Conservation (phyloP, 2,329 filamentous ascomycete species). For the Metarhizium brunneum region DNA sequence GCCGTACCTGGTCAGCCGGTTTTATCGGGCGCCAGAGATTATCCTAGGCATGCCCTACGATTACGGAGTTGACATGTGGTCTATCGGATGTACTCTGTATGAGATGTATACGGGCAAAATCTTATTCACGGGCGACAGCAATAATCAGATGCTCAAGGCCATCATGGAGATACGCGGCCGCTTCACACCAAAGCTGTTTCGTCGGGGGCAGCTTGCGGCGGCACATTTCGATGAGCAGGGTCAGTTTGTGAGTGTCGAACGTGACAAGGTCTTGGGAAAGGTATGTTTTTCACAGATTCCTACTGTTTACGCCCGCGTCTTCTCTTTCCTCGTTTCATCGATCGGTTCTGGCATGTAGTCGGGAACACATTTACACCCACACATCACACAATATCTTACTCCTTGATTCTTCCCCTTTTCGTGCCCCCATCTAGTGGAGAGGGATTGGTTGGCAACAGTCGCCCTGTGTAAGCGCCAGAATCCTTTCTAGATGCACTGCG, state of each 20-base stretch:
- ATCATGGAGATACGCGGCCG: conserved; percentile 96
- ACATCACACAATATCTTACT: not conserved
- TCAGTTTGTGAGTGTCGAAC: conserved; percentile 77
- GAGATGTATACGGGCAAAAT: conserved; percentile 98
- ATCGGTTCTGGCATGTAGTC: not conserved
- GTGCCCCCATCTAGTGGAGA: conserved; percentile 5
- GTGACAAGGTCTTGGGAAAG: conserved; percentile 80
- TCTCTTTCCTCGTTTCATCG: not conserved
- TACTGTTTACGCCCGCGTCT: conserved; percentile 4
- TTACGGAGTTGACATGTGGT: conserved; percentile 94
- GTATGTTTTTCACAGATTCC: conserved; percentile 33
- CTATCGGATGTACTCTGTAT: conserved; percentile 92
- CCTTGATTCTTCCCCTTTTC: not conserved
- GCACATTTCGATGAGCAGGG: conserved; percentile 78
- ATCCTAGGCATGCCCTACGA: conserved; percentile 96
- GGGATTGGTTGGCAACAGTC: not conserved
- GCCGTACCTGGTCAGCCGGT: conserved; percentile 90
- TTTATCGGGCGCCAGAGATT: conserved; percentile 94
- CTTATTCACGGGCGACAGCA: conserved; percentile 86
- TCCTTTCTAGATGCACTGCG: not conserved
- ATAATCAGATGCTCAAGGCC: conserved; percentile 95
- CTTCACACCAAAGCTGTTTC: conserved; percentile 80
- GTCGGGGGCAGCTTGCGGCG: conserved; percentile 65
- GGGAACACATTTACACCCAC: not conserved
- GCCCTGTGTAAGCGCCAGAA: not conserved